Evolutionary conservation across 768 basidiomycete genomes (phyloP).

Genomic region (Mycena polygramma): DNA sequence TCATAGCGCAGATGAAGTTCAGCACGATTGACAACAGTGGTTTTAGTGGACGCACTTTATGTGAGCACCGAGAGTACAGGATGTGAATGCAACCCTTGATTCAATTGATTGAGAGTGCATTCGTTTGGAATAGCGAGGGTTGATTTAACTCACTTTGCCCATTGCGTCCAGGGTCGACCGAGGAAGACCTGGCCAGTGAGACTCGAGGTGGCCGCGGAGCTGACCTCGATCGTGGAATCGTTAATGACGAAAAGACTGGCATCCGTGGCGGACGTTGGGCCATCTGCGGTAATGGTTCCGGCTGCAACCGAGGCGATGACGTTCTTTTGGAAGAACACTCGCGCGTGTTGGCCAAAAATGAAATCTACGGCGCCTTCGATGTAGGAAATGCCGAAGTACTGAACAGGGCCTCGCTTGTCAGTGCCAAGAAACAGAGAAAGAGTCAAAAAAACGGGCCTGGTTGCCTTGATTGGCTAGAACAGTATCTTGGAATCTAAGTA

Average conservation of each 20-base stretch:
- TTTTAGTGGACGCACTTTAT: slow-evolving; percentile 34
- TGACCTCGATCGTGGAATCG: slow-evolving; percentile 37
- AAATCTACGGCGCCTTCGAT: slow-evolving; percentile 44
- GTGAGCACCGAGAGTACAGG: slow-evolving; percentile 37
- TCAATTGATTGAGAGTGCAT: not conserved
- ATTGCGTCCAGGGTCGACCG: slow-evolving; percentile 44
- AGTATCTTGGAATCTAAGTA: slow-evolving; percentile 41
- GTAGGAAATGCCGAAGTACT: slow-evolving; percentile 41
- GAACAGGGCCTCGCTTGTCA: slow-evolving; percentile 26
- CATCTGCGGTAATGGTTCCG: slow-evolving; percentile 40
- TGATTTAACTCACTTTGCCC: slow-evolving; percentile 28
- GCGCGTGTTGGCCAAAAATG: slow-evolving; percentile 43
- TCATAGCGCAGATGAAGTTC: no score
- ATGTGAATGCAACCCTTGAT: slow-evolving; percentile 43
- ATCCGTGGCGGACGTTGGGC: slow-evolving; percentile 35
- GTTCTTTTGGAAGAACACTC: slow-evolving; percentile 37
- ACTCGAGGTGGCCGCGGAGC: slow-evolving; percentile 36
- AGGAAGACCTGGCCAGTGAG: slow-evolving; percentile 42
- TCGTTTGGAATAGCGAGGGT: not conserved
- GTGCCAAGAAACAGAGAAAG: no score
- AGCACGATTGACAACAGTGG: no score
- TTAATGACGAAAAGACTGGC: slow-evolving; percentile 44
- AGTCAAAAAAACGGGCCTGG: slow-evolving; percentile 5
- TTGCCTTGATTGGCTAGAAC: slow-evolving; percentile 35
- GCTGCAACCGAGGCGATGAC: slow-evolving; percentile 38